Evolutionary conservation across 2,329 filamentous ascomycete genomes (phyloP), one percentile per base, ranked within the genome.

Genomic region (Talaromyces sp.): DNA sequence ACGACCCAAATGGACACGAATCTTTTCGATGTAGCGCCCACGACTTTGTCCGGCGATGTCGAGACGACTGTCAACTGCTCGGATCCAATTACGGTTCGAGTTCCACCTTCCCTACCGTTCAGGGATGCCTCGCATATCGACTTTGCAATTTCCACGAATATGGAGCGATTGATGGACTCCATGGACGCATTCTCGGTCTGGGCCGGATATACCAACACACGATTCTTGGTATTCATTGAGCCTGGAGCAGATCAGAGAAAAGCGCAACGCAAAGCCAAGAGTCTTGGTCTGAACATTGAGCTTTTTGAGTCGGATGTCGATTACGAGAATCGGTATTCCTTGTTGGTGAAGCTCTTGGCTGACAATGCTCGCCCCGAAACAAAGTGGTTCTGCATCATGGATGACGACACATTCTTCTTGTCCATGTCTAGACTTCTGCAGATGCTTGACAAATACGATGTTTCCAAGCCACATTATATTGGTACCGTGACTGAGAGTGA

Each of bases 351-450:
- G 33, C 78, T 84, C 43, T 79, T 88, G 66, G 74, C 85, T 27
- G 71, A 78, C 27, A 76, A 81, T 59, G 73, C 78, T 37, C 79
- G 75, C 10, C 73, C 80, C 0, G 70, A 78, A 14, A 86, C 85
- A 0, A 76, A 78, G 37, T 89, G 86, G 86, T 80, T 82, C 14
- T 83, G 81, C 54, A 78, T 88, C 58, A 81, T 88, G 43, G 86
- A 89, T 70, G 86, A 89, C 70, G 86, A 89, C 69, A 89, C 86
- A 1, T 88, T 89, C 73, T 88, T 88, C 72, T 81, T 84, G 1
- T 85, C 83, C 1, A 80, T 88, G 52, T 73, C 82, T 60, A 78
- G 79, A 0, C 76, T 89, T 16, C 77, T 81, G 24, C 73, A 80
- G n/a, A 78, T 81, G 6, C 79, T 88, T 2, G 70, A 70, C 39